A percentile compares a stretch with the other conserved stretches of the same genome.
Conservation (phyloP, 202 grass and related monocot genomes). For the Panicum virgatum region DNA sequence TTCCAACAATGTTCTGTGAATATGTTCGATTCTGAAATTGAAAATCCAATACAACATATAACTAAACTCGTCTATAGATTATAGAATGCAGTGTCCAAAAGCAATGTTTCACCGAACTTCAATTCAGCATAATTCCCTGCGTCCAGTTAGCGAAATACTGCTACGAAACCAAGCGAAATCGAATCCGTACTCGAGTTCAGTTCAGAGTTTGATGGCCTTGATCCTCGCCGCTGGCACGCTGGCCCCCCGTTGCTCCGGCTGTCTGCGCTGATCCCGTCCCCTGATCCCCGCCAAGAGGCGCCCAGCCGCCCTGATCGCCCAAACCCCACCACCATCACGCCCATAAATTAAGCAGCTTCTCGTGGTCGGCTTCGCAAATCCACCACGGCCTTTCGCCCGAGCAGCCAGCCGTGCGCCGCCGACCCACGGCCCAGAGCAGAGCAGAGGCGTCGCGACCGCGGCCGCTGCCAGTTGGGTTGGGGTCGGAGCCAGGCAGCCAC, state of each 20-base stretch:
- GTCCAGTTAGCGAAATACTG: background rate
- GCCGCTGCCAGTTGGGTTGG: constrained; percentile 8
- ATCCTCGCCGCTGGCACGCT: no score
- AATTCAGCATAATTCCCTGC: background rate
- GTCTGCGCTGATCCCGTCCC: background rate
- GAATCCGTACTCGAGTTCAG: background rate
- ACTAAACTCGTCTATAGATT: no score
- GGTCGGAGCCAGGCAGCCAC: background rate
- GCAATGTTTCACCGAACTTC: background rate
- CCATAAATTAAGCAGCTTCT: constrained; percentile 14
- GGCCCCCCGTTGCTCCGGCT: background rate
- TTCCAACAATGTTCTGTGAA: no score
- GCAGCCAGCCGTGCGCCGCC: constrained; percentile 36
- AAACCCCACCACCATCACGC: background rate
- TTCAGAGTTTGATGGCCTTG: background rate
- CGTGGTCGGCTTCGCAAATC: background rate
- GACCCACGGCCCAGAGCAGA: constrained; percentile 15
- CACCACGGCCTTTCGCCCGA: constrained; percentile 35
- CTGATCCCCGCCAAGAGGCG: constrained; percentile 34
- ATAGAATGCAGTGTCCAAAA: background rate
- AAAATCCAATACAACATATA: no score
- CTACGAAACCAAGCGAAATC: background rate
- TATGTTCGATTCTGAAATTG: no score
- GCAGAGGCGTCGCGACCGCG: constrained; percentile 13
- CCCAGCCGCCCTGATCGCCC: background rate